A percentile compares a stretch with the other conserved stretches of the same genome.
Conservation (phyloP, 768 basidiomycete species). For the Boletales sp. region DNA sequence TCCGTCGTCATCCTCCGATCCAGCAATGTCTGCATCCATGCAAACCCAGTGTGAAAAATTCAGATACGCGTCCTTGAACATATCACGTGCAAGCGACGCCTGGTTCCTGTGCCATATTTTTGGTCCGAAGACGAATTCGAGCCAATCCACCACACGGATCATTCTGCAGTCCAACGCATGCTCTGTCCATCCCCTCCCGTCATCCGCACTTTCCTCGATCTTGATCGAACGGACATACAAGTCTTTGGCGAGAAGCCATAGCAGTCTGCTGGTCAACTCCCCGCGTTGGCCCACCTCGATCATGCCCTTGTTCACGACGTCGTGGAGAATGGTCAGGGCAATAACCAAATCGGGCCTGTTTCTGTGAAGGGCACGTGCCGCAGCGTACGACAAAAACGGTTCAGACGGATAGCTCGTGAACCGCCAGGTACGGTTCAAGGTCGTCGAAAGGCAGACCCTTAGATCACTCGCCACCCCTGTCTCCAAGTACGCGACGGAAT, state of each 20-base stretch:
- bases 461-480: slow-evolving; percentile 1
- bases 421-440: neutral
- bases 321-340: neutral
- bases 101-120: neutral
- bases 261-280: neutral
- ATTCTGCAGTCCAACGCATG: slow-evolving; percentile 3
- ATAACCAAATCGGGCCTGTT: no score
- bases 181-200: neutral
- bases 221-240: neutral
- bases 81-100: neutral
- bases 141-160: slow-evolving; percentile 1
- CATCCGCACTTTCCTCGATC: no score
- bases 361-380: neutral
- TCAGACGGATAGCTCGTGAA: slow-evolving; percentile 12
- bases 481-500: neutral
- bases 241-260: slow-evolving; percentile 2
- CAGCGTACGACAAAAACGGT: slow-evolving; percentile 8
- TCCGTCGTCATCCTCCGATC: neutral
- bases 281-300: neutral
- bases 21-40: neutral
- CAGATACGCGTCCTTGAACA: neutral
- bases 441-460: neutral
- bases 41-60: neutral
- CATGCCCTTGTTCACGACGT: slow-evolving; percentile 3
- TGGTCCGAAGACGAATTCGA: slow-evolving; percentile 1